Conservation (phyloP, 2,329 filamentous ascomycete genomes). For the Epichloe elymi region DNA sequence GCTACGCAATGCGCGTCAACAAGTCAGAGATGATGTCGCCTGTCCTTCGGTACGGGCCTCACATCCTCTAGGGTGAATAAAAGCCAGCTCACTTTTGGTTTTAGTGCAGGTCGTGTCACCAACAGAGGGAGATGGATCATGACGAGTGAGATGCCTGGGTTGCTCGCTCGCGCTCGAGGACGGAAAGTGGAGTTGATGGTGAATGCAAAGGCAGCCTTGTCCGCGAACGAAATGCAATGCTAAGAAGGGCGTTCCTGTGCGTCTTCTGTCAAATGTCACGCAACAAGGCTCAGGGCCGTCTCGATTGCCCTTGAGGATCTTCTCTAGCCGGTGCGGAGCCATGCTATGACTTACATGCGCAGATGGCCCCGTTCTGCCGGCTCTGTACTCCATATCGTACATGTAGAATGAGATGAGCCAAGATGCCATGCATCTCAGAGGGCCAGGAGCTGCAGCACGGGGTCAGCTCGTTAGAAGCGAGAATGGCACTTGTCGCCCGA, state of each 20-base stretch:
- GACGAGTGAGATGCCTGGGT: neutral
- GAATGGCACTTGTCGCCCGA: neutral
- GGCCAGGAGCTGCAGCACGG: slow-evolving; percentile 3
- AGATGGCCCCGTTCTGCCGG: neutral
- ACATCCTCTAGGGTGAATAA: no score
- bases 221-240: neutral
- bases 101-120: neutral
- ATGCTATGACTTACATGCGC: slow-evolving; percentile 2
- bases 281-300: neutral
- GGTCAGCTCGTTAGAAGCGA: slow-evolving; percentile 6
- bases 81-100: neutral
- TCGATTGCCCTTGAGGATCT: neutral
- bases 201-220: neutral
- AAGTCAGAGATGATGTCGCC: slow-evolving; percentile 1
- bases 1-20: slow-evolving; percentile 4
- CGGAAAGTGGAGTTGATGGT: neutral
- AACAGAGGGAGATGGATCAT: neutral
- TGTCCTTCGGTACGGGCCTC: slow-evolving; percentile 4
- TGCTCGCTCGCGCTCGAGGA: no score
- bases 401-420: slow-evolving; percentile 1
- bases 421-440: slow-evolving; percentile 5
- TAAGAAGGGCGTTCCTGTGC: neutral
- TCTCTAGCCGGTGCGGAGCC: neutral
- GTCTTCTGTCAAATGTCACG: neutral
- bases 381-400: slow-evolving; percentile 1